Evolutionary conservation across 192 early-diverging fungal genomes (phyloP).

Genomic region (Backusella luteola): DNA sequence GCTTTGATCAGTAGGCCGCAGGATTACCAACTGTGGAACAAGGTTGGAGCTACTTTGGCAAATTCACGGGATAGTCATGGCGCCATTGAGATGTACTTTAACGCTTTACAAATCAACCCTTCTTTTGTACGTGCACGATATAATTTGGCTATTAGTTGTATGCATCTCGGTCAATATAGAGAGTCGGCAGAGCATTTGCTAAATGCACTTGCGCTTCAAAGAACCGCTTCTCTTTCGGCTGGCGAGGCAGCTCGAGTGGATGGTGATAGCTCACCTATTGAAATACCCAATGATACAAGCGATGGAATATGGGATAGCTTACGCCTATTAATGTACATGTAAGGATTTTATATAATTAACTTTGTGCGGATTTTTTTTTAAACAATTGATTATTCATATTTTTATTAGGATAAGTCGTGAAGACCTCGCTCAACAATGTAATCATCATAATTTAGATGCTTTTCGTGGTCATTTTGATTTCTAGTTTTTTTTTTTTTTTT

Average conservation of each 20-base stretch:
- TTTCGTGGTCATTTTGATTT: slow-evolving; percentile 90
- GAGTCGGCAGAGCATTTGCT: slow-evolving; percentile 94
- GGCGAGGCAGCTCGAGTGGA: neutral
- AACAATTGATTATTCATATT: slow-evolving; percentile 14
- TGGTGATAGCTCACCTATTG: slow-evolving; percentile 25
- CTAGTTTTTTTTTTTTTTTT: slow-evolving; percentile 31
- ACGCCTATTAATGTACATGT: slow-evolving; percentile 59
- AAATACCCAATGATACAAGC: slow-evolving; percentile 57
- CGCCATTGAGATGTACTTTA: slow-evolving; percentile 92
- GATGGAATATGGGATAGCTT: slow-evolving; percentile 85
- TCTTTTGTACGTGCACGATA: slow-evolving; percentile 94
- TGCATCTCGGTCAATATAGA: slow-evolving; percentile 82
- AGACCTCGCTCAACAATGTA: slow-evolving; percentile 82
- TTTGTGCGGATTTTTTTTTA: neutral
- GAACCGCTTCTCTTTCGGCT: slow-evolving; percentile 43
- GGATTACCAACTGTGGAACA: slow-evolving; percentile 97
- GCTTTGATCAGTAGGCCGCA: slow-evolving; percentile 82
- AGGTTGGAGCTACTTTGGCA: slow-evolving; percentile 94
- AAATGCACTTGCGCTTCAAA: slow-evolving; percentile 83
- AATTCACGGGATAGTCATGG: slow-evolving; percentile 74
- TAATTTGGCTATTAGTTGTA: slow-evolving; percentile 91
- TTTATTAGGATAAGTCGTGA: slow-evolving; percentile 72
- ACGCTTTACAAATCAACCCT: slow-evolving; percentile 93
- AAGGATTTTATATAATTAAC: slow-evolving; percentile 1
- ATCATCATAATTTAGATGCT: slow-evolving; percentile 70